phyloP scores from a whole-genome alignment of 140 eudicot species.

The Flaveria floridana region DNA sequence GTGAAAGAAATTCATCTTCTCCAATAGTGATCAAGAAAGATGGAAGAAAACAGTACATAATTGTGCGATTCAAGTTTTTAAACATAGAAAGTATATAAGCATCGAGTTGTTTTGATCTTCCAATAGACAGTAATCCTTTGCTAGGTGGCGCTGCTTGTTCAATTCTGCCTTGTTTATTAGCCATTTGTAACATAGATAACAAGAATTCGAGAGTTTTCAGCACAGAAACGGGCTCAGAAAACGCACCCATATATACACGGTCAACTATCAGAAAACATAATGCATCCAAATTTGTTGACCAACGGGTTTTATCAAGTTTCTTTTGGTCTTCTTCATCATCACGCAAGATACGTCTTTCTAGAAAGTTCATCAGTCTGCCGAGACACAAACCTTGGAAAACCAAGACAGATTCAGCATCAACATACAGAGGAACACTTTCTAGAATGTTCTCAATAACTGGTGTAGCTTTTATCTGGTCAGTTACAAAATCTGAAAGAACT shows the following conservation, averaged over 20 bases:
- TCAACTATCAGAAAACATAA: constrained; percentile 83
- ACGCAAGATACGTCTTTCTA: constrained; percentile 89
- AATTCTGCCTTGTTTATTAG: constrained; percentile 91
- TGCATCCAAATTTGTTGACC: constrained; percentile 86
- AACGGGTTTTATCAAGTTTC: constrained; percentile 78
- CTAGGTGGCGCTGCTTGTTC: constrained; percentile 80
- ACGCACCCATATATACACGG: constrained; percentile 98
- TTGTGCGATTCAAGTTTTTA: constrained; percentile 70
- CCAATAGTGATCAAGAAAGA: constrained; percentile 69
- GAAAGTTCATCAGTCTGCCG: constrained; percentile 79
- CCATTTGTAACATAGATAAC: constrained; percentile 87
- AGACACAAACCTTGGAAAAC: constrained; percentile 97
- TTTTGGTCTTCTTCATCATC: constrained; percentile 92
- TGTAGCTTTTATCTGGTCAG: constrained; percentile 83
- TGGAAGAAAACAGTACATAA: constrained; percentile 86
- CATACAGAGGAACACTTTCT: constrained; percentile 73
- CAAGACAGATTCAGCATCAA: constrained; percentile 75
- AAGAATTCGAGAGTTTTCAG: constrained; percentile 80
- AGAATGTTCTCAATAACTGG: constrained; percentile 57
- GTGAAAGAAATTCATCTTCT: constrained; percentile 77
- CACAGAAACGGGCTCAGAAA: constrained; percentile 80
- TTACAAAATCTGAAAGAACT: constrained; percentile 79
- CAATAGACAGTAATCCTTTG: constrained; percentile 75
- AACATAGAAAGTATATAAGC: constrained; percentile 72
- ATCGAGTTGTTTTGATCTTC: constrained; percentile 90